Evolutionary conservation across 2,329 filamentous ascomycete species (phyloP), one percentile per base, ranked within the genome.

Genomic region (Pyricularia sp.): DNA sequence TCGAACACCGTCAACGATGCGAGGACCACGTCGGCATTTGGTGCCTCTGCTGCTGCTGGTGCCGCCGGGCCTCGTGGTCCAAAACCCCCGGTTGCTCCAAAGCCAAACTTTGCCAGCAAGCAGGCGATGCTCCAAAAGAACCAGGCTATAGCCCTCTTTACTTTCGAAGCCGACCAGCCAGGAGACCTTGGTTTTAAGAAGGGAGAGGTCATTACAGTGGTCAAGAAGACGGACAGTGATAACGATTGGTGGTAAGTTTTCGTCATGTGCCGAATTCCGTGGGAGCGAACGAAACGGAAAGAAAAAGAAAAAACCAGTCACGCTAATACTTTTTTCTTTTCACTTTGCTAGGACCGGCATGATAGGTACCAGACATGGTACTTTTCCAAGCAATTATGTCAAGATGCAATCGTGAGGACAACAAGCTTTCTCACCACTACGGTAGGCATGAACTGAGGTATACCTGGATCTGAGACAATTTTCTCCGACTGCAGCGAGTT

Each of bases 141-240:
- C 73, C 92, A 98, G 79, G 95, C 93, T 0, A 84, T 97, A 25
- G 95, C 95, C 2, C 84, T 97, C 71, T 98, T 92, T 79, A 97
- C 92, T 2, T 99, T 99, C 76, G 94, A 98, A 71, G 90, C 93
- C 0, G 94, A 97, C 75, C 94, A 97, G 78, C 89, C 93, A 0
- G 94, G 94, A 4, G 94, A 99, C 77, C 78, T 98, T 69, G 92
- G 90, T 0, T 99, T 99, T 81, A 97, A 97, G 82, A 61, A 61
- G 58, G 95, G 95, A 25, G 95, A 99, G 33, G 80, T 98, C 69
- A 97, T 99, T 72, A 97, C 93, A 0, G 93, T 99, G 69, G 78
- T 97, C 69, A 97, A 99, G 83, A 91, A 92, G 79, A 98, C 94
- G 5, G 92, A 98, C 4, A 97, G 91, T 74, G 91, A 92, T 70